phyloP scores from a whole-genome alignment of 495 filamentous ascomycete genomes.

The Articulospora tetracladia region DNA sequence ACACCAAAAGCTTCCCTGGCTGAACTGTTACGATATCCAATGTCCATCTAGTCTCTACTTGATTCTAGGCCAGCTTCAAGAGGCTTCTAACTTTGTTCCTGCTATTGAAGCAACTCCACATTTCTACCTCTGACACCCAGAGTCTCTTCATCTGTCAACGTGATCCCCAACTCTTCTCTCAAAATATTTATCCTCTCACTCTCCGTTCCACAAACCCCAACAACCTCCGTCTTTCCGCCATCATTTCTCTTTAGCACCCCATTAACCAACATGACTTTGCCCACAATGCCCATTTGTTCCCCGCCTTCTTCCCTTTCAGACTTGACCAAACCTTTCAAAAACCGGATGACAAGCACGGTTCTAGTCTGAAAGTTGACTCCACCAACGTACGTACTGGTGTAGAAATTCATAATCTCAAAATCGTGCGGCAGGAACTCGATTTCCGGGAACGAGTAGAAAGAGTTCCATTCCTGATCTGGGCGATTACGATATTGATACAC shows the following conservation, averaged over 20 bases:
- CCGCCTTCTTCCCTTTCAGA: slow-evolving; percentile 25
- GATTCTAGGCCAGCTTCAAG: background rate
- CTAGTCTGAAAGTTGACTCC: slow-evolving; percentile 44
- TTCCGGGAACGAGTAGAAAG: slow-evolving; percentile 39
- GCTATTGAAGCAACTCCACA: slow-evolving; percentile 38
- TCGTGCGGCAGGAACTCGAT: slow-evolving; percentile 40
- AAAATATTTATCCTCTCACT: slow-evolving; percentile 47
- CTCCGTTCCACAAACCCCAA: slow-evolving; percentile 45
- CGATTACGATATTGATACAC: slow-evolving; percentile 34
- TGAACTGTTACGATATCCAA: too few relatives aligned
- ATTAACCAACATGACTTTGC: slow-evolving; percentile 56
- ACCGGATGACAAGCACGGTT: slow-evolving; percentile 51
- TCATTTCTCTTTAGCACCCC: slow-evolving; percentile 55
- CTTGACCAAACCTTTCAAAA: slow-evolving; percentile 39
- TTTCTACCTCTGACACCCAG: slow-evolving; percentile 44
- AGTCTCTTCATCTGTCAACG: slow-evolving; percentile 47
- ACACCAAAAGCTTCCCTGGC: too few relatives aligned
- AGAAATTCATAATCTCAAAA: slow-evolving; percentile 60
- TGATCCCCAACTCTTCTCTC: slow-evolving; percentile 52
- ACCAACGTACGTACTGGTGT: slow-evolving; percentile 29
- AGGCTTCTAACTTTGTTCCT: background rate
- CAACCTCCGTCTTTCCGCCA: slow-evolving; percentile 49
- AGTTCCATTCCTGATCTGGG: slow-evolving; percentile 27
- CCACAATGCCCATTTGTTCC: slow-evolving; percentile 41
- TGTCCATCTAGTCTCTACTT: too few relatives aligned